Conservation (phyloP, 305 asterid genomes). For the Plantago coronopus region DNA sequence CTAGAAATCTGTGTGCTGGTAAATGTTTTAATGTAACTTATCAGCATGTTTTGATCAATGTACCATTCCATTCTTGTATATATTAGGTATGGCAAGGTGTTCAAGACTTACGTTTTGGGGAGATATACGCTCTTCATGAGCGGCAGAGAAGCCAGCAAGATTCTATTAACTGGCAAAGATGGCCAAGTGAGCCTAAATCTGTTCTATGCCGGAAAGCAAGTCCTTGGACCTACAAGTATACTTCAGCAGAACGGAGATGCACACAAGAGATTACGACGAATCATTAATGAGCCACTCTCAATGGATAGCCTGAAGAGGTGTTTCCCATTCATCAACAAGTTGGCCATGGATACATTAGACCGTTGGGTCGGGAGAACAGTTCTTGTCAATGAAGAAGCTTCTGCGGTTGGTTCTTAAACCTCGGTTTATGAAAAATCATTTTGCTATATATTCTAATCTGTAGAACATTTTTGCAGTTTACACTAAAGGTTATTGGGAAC, state of each 20-base stretch:
- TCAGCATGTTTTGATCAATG: constrained; percentile 6
- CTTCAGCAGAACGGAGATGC: constrained; percentile 73
- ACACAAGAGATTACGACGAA: constrained; percentile 57
- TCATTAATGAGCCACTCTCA: constrained; percentile 76
- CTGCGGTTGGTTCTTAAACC: constrained; percentile 45
- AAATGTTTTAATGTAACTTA: too few relatives aligned
- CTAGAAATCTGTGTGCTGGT: too few relatives aligned
- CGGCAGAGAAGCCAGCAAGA: constrained; percentile 72
- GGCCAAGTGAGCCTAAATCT: constrained; percentile 74
- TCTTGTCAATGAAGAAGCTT: constrained; percentile 67
- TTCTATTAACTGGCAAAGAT: constrained; percentile 72
- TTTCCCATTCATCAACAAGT: constrained; percentile 59
- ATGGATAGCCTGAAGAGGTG: constrained; percentile 56
- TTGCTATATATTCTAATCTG: background rate
- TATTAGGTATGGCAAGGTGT: constrained; percentile 68
- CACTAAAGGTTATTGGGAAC: constrained; percentile 76
- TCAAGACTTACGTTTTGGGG: constrained; percentile 66
- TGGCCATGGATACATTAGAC: constrained; percentile 63
- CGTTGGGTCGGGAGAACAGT: constrained; percentile 45
- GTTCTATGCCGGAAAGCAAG: constrained; percentile 74
- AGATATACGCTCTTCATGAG: constrained; percentile 72
- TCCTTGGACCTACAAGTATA: constrained; percentile 76
- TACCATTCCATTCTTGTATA: background rate
- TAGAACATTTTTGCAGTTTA: constrained; percentile 46
- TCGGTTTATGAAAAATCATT: background rate